Base-by-base conservation (phyloP, 1,284 basidiomycete genomes). In the Papiliotrema fonsecae region DNA sequence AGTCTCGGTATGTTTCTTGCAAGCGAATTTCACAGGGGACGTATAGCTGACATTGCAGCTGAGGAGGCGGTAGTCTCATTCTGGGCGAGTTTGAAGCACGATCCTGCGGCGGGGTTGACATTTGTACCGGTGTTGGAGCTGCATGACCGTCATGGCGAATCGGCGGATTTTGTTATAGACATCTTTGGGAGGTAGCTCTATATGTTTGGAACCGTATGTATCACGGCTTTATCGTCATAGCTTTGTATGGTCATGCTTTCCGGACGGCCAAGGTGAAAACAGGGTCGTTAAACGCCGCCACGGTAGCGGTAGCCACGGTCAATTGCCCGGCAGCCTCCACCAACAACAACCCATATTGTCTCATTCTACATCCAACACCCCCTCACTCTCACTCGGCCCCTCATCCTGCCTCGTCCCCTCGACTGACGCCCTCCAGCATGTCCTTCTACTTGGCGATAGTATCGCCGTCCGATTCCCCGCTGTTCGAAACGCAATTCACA, bases 391-490 rank as follows among this genome's bases (percentile, higher is more conserved):
- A 37, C 18, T 19, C 10, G 10, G 9, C 11, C 35, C 35, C 19
- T 19, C 19, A 7, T 26, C 14, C 39, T 26, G 11, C 24, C 10
- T 7, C 18, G 25, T 14, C 27, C 14, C 28, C n/a, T n/a, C n/a
- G n/a, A n/a, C n/a, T n/a, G n/a, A n/a, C n/a, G n/a, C n/a, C 24
- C 24, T 13, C 7, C 19, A 21, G 14, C 39, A 75, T 75, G 73
- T 68, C 74, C 6, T 75, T 71, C 62, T 75, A 75, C 60, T 72
- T 75, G 18, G 74, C 68, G 19, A 62, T 75, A 37, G 68, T 75
- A 27, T 73, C 71, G 9, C 73, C 72, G 5, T 56, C 64, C 18
- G 74, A 75, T 54, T 64, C 67, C 3, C 74, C 74, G 1, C 58
- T 75, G 32, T 74, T 65, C 55, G 72, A 75, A 51, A 56, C 70